Evolutionary conservation across 148 eudicot genomes (phyloP).

Genomic region (Selenicereus undatus): DNA sequence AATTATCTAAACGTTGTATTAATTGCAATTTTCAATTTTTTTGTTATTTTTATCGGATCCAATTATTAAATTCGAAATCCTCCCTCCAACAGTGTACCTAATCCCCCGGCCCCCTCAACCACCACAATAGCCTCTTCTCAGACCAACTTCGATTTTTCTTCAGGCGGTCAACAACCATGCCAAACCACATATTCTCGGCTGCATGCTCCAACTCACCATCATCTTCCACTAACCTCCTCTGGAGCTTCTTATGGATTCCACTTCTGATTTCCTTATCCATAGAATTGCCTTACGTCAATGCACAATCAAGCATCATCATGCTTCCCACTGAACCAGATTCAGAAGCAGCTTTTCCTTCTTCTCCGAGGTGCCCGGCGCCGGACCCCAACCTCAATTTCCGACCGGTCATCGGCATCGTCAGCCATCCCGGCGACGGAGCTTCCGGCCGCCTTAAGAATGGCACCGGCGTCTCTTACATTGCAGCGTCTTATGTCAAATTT

Average conservation of each 20-base stretch:
- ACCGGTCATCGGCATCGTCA: slow-evolving; percentile 80
- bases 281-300: slow-evolving; percentile 20
- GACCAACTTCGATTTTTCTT: too few relatives aligned
- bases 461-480: slow-evolving; percentile 61
- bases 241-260: slow-evolving; percentile 36
- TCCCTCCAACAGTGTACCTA: too few relatives aligned
- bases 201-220: not conserved
- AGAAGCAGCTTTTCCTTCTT: not conserved
- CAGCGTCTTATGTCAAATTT: slow-evolving; percentile 90
- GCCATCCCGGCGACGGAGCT: slow-evolving; percentile 96
- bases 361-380: slow-evolving; percentile 42
- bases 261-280: slow-evolving; percentile 35
- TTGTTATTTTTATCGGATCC: too few relatives aligned
- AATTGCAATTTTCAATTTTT: too few relatives aligned
- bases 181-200: not conserved
- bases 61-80: too few relatives aligned
- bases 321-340: slow-evolving; percentile 32
- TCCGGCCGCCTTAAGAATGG: slow-evolving; percentile 73
- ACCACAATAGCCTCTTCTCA: too few relatives aligned
- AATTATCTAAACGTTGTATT: too few relatives aligned
- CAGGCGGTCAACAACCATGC: not conserved
- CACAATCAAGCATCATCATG: slow-evolving; percentile 39
- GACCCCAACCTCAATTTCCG: slow-evolving; percentile 61
- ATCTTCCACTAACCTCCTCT: not conserved
- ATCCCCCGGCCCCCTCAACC: too few relatives aligned